Evolutionary conservation across 2,329 filamentous ascomycete genomes (phyloP).

Genomic region (Fusarium udum): DNA sequence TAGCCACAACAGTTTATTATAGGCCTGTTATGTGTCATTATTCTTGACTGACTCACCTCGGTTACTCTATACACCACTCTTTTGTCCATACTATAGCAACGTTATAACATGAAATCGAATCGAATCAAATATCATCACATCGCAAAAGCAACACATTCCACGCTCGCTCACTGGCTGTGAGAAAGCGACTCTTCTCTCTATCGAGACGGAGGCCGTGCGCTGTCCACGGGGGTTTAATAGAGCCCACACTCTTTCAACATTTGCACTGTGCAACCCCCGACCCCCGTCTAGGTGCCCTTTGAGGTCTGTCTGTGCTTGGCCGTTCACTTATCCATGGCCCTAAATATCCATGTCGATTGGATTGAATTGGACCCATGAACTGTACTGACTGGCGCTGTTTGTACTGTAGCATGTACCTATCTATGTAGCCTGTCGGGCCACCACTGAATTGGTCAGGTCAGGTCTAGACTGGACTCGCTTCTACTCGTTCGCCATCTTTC

Average conservation of each 20-base stretch:
- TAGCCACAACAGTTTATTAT: background rate
- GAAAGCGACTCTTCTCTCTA: constrained; percentile 26
- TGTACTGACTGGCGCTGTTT: constrained; percentile 14
- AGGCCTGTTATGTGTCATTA: background rate
- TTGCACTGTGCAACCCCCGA: constrained; percentile 37
- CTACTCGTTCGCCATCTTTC: constrained; percentile 27
- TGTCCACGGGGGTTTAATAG: constrained; percentile 16
- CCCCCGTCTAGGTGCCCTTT: constrained; percentile 9
- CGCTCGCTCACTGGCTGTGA: constrained; percentile 9
- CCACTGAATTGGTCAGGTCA: constrained; percentile 6
- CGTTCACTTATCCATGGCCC: constrained; percentile 6
- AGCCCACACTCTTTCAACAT: constrained; percentile 18
- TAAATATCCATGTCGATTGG: constrained; percentile 18
- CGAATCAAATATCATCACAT: constrained; percentile 4
- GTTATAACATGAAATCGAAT: background rate
- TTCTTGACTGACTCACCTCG: background rate
- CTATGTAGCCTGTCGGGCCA: constrained; percentile 30
- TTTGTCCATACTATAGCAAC: background rate
- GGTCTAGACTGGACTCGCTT: constrained; percentile 19
- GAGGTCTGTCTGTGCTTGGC: constrained; percentile 22
- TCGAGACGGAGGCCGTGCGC: constrained; percentile 39
- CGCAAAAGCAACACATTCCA: constrained; percentile 22
- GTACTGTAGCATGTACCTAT: background rate
- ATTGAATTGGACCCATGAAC: constrained; percentile 24
- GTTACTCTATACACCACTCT: background rate